Conservation (phyloP, 1,284 basidiomycete genomes). For the Golubevia sp. region DNA sequence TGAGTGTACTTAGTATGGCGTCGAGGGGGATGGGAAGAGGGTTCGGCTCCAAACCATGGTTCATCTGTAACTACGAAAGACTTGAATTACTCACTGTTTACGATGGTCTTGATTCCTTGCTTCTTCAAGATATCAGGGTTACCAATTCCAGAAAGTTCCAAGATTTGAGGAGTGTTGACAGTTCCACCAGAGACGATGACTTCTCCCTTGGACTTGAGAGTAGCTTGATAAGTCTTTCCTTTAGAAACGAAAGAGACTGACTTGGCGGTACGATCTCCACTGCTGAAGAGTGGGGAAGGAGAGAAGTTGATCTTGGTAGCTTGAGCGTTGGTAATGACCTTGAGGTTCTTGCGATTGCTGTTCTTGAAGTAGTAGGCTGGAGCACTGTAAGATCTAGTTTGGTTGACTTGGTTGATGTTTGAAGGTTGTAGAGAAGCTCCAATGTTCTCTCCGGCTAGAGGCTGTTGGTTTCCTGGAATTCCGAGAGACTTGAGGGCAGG, state of each 20-base stretch:
- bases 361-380: conserved; percentile 47
- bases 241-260: conserved; percentile 26
- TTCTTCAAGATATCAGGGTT: conserved; percentile 60
- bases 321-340: conserved; percentile 35
- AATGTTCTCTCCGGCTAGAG: conserved; percentile 42
- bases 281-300: conserved; percentile 1
- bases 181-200: conserved; percentile 48
- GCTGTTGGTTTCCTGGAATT: conserved; percentile 32
- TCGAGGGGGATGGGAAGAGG: too few relatives aligned
- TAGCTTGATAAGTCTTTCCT: conserved; percentile 24
- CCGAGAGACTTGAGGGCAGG: conserved; percentile 26
- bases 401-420: conserved; percentile 37
- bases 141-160: conserved; percentile 67
- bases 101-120: conserved; percentile 62
- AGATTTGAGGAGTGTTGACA: conserved; percentile 63
- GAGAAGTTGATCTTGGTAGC: conserved; percentile 47
- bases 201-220: conserved; percentile 24
- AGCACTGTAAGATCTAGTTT: conserved; percentile 47
- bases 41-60: too few relatives aligned
- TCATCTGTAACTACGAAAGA: too few relatives aligned
- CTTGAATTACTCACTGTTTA: too few relatives aligned
- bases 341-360: conserved; percentile 40
- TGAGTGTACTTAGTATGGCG: too few relatives aligned
- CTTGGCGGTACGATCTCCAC: conserved; percentile 13
- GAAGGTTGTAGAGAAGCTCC: conserved; percentile 19